Conservation (phyloP, 371 early-diverging fungal species). For the Batrachochytrium dendrobatidis region DNA sequence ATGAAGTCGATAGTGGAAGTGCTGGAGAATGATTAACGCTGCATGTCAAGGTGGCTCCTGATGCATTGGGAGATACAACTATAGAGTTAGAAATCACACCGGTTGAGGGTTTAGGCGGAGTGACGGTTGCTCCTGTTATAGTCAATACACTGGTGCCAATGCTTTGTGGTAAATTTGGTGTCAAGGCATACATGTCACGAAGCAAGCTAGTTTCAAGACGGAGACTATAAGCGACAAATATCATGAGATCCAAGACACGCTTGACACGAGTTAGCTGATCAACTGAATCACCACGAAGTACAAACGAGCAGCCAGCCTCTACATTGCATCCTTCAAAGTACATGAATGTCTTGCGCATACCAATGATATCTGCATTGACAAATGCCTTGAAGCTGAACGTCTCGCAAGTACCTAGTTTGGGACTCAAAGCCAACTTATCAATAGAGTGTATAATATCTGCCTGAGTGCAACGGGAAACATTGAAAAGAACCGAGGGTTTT, state of each 20-base stretch:
- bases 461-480: slow-evolving; percentile 73
- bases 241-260: slow-evolving; percentile 66
- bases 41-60: no score
- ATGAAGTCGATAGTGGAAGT: background rate
- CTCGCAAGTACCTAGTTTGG: slow-evolving; percentile 69
- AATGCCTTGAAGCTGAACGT: slow-evolving; percentile 67
- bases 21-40: no score
- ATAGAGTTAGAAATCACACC: no score
- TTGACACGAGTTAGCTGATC: slow-evolving; percentile 62
- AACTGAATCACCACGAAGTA: slow-evolving; percentile 70
- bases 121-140: no score
- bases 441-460: slow-evolving; percentile 75
- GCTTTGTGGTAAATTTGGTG: slow-evolving; percentile 4
- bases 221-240: slow-evolving; percentile 73
- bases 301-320: slow-evolving; percentile 76
- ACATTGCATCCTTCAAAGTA: slow-evolving; percentile 75
- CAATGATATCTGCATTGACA: slow-evolving; percentile 65
- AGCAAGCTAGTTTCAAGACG: slow-evolving; percentile 76
- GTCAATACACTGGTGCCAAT: background rate
- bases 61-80: no score
- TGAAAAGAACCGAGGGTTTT: slow-evolving; percentile 68
- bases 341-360: slow-evolving; percentile 71
- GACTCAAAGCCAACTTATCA: slow-evolving; percentile 60
- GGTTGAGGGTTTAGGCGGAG: no score
- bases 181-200: slow-evolving; percentile 55